Percentiles rank a stretch among this genome's conserved stretches.
phyloP scores from a whole-genome alignment of 306 rosid species.

The Cicer cuneatum region DNA sequence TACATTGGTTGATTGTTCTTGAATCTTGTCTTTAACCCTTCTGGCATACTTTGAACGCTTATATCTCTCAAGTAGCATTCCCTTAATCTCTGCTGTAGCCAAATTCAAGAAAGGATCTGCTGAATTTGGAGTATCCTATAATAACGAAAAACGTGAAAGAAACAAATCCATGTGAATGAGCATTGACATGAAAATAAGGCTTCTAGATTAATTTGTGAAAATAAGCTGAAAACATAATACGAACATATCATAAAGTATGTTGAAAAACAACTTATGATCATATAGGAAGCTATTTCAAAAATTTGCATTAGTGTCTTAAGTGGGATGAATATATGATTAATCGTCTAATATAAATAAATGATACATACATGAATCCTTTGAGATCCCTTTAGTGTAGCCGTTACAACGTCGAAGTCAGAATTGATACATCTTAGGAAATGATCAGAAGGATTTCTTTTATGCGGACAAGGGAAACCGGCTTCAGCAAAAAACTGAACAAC shows the following conservation, averaged over 20 bases:
- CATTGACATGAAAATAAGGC: not conserved
- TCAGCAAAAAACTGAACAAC: slow-evolving; percentile 74
- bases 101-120: slow-evolving; percentile 79
- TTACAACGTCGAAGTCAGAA: slow-evolving; percentile 77
- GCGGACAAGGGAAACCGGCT: slow-evolving; percentile 88
- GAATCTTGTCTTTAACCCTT: slow-evolving; percentile 64
- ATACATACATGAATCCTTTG: slow-evolving; percentile 67
- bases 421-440: slow-evolving; percentile 86
- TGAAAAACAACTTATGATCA: not conserved
- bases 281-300: not conserved
- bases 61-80: slow-evolving; percentile 75
- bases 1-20: slow-evolving; percentile 75
- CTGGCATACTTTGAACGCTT: slow-evolving; percentile 68
- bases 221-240: not conserved
- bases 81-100: slow-evolving; percentile 84
- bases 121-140: slow-evolving; percentile 74
- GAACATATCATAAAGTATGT: not conserved
- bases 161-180: slow-evolving; percentile 24
- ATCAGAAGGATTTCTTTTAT: slow-evolving; percentile 82
- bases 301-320: not conserved
- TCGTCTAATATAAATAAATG: slow-evolving; percentile 16
- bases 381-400: slow-evolving; percentile 85
- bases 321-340: not conserved
- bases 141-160: not conserved
- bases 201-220: not conserved